phyloP scores from a whole-genome alignment of 169 alveolate species.

The Eimeria maxima region DNA sequence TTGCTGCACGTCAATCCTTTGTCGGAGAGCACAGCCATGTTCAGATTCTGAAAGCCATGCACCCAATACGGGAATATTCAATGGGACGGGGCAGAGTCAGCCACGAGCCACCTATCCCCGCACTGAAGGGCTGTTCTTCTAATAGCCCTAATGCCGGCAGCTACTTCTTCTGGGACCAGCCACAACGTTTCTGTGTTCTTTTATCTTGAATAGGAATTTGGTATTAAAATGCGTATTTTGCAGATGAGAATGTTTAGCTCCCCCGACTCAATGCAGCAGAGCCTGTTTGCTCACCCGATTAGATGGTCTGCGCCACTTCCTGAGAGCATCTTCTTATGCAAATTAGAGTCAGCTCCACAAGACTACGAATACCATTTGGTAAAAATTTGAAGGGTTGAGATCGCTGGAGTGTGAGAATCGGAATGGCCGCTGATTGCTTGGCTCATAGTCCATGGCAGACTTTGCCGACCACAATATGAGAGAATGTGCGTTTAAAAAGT shows the following conservation, averaged over 20 bases:
- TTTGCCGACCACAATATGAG: not conserved
- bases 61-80: not conserved
- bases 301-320: not conserved
- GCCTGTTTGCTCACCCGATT: not conserved
- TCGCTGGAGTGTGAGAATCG: not conserved
- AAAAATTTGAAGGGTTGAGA: not conserved
- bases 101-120: not conserved
- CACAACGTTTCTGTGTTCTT: not conserved
- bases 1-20: conserved; percentile 77
- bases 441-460: not conserved
- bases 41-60: not conserved
- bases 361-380: not conserved
- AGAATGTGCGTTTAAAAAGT: not conserved
- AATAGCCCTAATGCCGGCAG: not conserved
- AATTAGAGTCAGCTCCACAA: not conserved
- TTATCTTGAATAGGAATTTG: not conserved
- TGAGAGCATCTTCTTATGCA: not conserved
- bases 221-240: not conserved
- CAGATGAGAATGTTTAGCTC: not conserved
- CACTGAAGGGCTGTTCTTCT: not conserved
- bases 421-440: not conserved
- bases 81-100: not conserved
- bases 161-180: not conserved
- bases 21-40: conserved; percentile 79
- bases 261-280: not conserved